phyloP scores from a whole-genome alignment of 208 protist genomes.

The Wallacemonas sp. region DNA sequence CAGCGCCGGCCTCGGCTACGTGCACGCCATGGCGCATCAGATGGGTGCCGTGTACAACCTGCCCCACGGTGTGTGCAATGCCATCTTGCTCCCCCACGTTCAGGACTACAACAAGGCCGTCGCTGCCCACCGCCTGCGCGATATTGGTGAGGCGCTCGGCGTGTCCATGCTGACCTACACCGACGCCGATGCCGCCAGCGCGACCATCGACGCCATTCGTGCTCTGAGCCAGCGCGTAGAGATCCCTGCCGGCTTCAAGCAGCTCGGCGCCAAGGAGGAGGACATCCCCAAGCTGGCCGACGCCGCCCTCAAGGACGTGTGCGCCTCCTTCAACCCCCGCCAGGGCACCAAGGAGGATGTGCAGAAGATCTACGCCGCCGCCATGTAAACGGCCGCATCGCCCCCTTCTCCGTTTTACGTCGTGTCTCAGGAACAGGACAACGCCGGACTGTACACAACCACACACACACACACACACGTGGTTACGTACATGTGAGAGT shows the following conservation, averaged over 20 bases:
- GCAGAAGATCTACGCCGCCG: conserved; percentile 35
- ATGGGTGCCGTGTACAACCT: conserved; percentile 84
- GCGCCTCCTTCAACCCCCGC: conserved; percentile 58
- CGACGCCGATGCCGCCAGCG: conserved; percentile 46
- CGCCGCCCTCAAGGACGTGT: conserved; percentile 44
- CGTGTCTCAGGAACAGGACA: too few species aligned
- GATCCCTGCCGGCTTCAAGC: conserved; percentile 61
- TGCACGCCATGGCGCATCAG: conserved; percentile 90
- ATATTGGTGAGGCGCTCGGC: conserved; percentile 54
- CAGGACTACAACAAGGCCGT: conserved; percentile 66
- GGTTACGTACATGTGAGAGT: too few species aligned
- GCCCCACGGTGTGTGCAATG: conserved; percentile 88
- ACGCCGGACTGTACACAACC: too few species aligned
- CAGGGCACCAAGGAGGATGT: conserved; percentile 54
- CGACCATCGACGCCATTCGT: conserved; percentile 59
- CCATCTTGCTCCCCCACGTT: conserved; percentile 84
- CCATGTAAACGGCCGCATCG: conserved; percentile 45
- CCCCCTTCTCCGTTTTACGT: too few species aligned
- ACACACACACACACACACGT: too few species aligned
- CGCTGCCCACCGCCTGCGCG: conserved; percentile 51
- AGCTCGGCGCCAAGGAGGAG: conserved; percentile 52
- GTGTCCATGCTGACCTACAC: conserved; percentile 33
- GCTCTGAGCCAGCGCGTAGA: conserved; percentile 40
- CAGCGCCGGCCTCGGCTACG: conserved; percentile 86
- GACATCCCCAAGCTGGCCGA: conserved; percentile 45